A percentile compares a stretch with the other conserved stretches of the same genome.
These are phyloP conservation scores for Talaromyces pinophilus DNA, from an alignment of 2,329 filamentous ascomycete genomes.

Conservation along the genomic window DNA sequence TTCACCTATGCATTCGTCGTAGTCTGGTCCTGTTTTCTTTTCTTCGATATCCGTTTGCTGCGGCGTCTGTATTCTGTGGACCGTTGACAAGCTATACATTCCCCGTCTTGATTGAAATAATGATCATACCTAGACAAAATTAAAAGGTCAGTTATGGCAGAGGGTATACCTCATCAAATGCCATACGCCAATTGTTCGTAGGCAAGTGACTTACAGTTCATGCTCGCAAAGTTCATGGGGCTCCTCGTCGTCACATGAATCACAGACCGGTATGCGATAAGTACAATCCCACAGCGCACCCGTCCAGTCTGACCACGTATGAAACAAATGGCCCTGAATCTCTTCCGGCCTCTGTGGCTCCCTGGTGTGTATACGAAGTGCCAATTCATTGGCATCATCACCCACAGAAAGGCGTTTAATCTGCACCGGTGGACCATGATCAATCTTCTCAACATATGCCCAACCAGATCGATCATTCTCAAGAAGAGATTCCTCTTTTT, in stretches of 20 bases:
- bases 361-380: background rate
- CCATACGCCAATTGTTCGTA: background rate
- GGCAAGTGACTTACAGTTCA: constrained; percentile 8
- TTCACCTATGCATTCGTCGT: background rate
- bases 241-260: constrained; percentile 12
- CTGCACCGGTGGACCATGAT: constrained; percentile 12
- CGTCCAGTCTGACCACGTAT: background rate
- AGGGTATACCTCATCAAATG: background rate
- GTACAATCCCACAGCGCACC: constrained; percentile 17
- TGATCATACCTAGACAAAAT: constrained; percentile 21
- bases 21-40: constrained; percentile 26
- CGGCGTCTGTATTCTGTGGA: constrained; percentile 7
- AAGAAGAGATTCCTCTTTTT: constrained; percentile 18
- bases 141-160: background rate
- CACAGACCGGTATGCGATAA: constrained; percentile 7
- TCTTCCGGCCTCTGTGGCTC: background rate
- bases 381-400: constrained; percentile 8
- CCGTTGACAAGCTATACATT: constrained; percentile 20
- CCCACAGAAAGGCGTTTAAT: constrained; percentile 9
- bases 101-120: constrained; percentile 24
- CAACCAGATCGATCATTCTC: constrained; percentile 2
- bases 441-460: constrained; percentile 14
- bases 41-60: constrained; percentile 26
- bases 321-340: constrained; percentile 1
- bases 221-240: constrained; percentile 13